These are phyloP conservation scores for Cordyceps javanica DNA, from an alignment of 2,329 filamentous ascomycete genomes.

Conservation along the genomic window DNA sequence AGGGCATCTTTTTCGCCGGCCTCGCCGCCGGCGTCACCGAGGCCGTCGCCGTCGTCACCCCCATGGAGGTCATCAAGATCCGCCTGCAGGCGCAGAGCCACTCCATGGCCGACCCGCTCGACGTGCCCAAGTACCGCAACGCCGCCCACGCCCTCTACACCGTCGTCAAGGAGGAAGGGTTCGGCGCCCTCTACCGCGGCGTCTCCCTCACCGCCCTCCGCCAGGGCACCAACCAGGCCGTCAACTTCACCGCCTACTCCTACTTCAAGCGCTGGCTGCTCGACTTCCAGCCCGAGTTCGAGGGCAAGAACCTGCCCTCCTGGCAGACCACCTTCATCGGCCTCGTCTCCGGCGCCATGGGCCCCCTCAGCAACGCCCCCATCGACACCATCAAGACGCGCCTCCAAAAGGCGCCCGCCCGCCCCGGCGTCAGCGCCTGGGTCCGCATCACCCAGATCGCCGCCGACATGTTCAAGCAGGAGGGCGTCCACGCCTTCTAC, in stretches of 20 bases:
- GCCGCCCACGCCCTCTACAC: constrained; percentile 79
- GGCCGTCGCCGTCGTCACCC: constrained; percentile 91
- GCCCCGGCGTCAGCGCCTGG: constrained; percentile 74
- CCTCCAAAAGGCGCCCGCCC: constrained; percentile 81
- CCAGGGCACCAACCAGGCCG: constrained; percentile 95
- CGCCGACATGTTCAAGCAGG: constrained; percentile 83
- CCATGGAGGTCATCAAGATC: constrained; percentile 99
- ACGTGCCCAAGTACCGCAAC: constrained; percentile 95
- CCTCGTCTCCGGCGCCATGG: constrained; percentile 87
- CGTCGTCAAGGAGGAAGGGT: constrained; percentile 84
- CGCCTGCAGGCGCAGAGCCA: constrained; percentile 96
- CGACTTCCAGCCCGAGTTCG: constrained; percentile 63
- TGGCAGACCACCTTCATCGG: constrained; percentile 92
- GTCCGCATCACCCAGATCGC: constrained; percentile 73
- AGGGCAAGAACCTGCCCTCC: constrained; percentile 61
- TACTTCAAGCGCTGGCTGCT: constrained; percentile 82
- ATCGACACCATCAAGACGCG: constrained; percentile 99
- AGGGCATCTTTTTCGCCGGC: constrained; percentile 68
- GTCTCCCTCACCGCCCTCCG: constrained; percentile 88
- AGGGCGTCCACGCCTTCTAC: constrained; percentile 92
- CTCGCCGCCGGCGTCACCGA: constrained; percentile 91
- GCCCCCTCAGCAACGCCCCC: constrained; percentile 90
- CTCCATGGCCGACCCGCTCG: constrained; percentile 93
- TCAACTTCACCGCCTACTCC: constrained; percentile 97
- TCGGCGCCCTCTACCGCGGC: constrained; percentile 83